A percentile compares a stretch with the other conserved stretches of the same genome.
phyloP scores from a whole-genome alignment of 352 stramenopile genomes.

The Globisporangium heterothallicum region DNA sequence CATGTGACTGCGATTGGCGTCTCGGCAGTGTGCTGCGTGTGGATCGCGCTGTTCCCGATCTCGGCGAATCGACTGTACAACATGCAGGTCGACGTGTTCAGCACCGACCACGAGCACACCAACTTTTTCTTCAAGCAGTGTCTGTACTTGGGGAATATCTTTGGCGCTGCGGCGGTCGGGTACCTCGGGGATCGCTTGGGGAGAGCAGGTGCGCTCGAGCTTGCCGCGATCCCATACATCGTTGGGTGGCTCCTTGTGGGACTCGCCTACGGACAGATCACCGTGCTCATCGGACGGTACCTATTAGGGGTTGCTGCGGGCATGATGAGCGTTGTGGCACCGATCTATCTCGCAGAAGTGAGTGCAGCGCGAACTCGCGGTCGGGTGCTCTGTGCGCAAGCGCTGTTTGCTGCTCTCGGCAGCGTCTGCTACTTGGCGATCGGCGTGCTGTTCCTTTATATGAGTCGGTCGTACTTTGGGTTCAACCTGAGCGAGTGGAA shows the following conservation, averaged over 20 bases:
- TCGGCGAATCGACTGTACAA: constrained; percentile 69
- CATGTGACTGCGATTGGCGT: constrained; percentile 46
- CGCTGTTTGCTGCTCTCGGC: constrained; percentile 31
- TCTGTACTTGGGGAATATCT: constrained; percentile 52
- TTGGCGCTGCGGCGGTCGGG: constrained; percentile 49
- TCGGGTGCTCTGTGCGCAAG: constrained; percentile 43
- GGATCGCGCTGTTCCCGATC: constrained; percentile 68
- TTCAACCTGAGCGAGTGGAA: constrained; percentile 86
- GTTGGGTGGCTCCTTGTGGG: constrained; percentile 69
- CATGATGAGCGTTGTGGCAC: constrained; percentile 57
- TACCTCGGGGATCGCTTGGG: constrained; percentile 63
- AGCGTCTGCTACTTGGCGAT: constrained; percentile 47
- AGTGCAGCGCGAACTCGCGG: constrained; percentile 50
- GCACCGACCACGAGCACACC: constrained; percentile 56
- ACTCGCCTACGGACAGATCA: constrained; percentile 59
- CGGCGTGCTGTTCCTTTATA: constrained; percentile 49
- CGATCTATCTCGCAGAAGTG: constrained; percentile 71
- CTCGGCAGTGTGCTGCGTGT: constrained; percentile 39
- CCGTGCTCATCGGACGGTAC: constrained; percentile 60
- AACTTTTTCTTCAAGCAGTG: constrained; percentile 69
- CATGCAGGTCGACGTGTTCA: constrained; percentile 82
- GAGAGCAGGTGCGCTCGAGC: constrained; percentile 62
- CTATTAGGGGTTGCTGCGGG: constrained; percentile 46
- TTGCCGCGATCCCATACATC: constrained; percentile 65
- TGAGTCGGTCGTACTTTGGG: constrained; percentile 59